Evolutionary conservation across 495 filamentous ascomycete genomes (phyloP), one percentile per base, ranked within the genome.

Genomic region (Aspergillus avenaceus): DNA sequence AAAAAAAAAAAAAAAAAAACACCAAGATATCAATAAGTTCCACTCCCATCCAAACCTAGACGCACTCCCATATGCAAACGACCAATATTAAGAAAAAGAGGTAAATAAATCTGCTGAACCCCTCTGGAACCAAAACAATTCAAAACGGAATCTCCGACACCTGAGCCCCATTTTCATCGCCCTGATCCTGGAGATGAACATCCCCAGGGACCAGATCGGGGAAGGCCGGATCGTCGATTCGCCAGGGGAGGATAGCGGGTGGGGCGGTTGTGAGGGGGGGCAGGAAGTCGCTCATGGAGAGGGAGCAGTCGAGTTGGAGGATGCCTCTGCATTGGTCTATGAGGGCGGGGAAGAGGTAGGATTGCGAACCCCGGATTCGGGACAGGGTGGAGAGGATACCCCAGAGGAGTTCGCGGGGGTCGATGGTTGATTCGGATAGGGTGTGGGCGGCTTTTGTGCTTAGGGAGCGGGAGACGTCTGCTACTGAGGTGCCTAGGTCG

Each of bases 291-390:
- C 67, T 56, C n/a, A 65, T 62, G 8, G 62, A 62, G 8, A 71
- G 54, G 2, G 64, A 52, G 32, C 57, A 61, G 13, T 70, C 66
- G 3, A 72, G 47, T 22, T 63, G 66, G 0, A 72, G 53, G 1
- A 68, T 60, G n/a, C 51, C 53, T 26, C 66, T 66, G 41, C 63
- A 67, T 9, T 66, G 67, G 18, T 69, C 69, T 9, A 74, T 23
- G 1, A 74, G 52, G 6, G 57, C 29, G 0, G 71, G 69, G 28
- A 72, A 70, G n/a, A 72, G 61, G 47, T 74, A 70, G 0, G 71
- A 74, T 16, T 67, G 63, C n/a, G 71, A 74, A 34, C 71, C 71
- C 8, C 71, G 69, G 34, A 72, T 74, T 22, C 67, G 69, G 11
- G 67, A 67, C 0, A 74, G 55, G 1, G 68, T 72, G 36, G 66